Evolutionary conservation across 139 green algal genomes (phyloP), one percentile per base, ranked within the genome.

Genomic region (Micromonas pusilla): DNA sequence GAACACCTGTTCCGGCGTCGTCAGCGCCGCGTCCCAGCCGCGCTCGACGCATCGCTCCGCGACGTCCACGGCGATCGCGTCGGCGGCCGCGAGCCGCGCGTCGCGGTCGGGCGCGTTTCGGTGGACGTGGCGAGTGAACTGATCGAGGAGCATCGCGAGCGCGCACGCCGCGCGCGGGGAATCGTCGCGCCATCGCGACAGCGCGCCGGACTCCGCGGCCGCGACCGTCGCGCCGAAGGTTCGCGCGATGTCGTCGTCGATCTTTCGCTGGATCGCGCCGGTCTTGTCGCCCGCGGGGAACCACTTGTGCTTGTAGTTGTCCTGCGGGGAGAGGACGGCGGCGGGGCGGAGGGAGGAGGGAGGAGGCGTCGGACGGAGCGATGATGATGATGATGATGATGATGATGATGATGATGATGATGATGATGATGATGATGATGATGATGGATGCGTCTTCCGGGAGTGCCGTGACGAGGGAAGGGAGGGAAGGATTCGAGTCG

Each of bases 401-500:
- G 53, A 21, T 64, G 53, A 21, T 64, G 53, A 64, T 64, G 53
- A 64, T 64, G 53, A 64, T 64, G 53, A 64, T 64, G 53, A 64
- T 64, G 53, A 64, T 64, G 53, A 64, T 64, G 53, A 64, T 64
- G 53, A 64, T 64, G 53, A 64, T 64, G 53, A 64, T 64, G 53
- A 64, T 64, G 53, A 64, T 64, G 53, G 53, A 20, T 64, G 53
- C 53, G 53, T 21, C 20, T 64, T 20, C 53, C 21, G 20, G 53
- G 20, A 64, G 20, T 64, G 21, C 53, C 53, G n/a, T n/a, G n/a
- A n/a, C n/a, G n/a, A n/a, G n/a, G n/a, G n/a, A n/a, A n/a, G n/a
- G n/a, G n/a, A n/a, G n/a, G n/a, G n/a, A n/a, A n/a, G n/a, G n/a
- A n/a, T n/a, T n/a, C n/a, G n/a, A n/a, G n/a, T n/a, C n/a, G n/a